Evolutionary conservation across 2,329 filamentous ascomycete species (phyloP), one percentile per base, ranked within the genome.

Genomic region (Beauveria australis): DNA sequence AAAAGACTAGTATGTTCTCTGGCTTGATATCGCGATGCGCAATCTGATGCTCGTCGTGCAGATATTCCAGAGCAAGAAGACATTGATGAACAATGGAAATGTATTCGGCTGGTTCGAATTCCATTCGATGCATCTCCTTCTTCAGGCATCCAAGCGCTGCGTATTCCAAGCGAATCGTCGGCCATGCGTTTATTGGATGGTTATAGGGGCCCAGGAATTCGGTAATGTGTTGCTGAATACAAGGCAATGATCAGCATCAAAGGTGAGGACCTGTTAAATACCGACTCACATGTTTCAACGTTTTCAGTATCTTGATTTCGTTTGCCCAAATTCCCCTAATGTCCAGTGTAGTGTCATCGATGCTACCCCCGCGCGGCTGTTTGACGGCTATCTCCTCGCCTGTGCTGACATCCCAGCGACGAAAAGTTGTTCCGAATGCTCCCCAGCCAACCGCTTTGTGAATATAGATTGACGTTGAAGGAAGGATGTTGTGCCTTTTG

Each of bases 181-280:
- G 48, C 16, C 7, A 19, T 3, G 4, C 8, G 6, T 19, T 4
- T 1, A n/a, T n/a, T 30, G 47, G 3, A 1, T 1, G 12, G 1
- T n/a, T 3, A 2, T 6, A 0, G 3, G 5, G 7, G 12, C 14
- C 26, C 1, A 12, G 3, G 8, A 16, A 30, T 26, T 5, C 0
- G 16, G 24, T 49, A 7, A 49, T 49, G 26, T 49, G 24, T 9
- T 3, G 18, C 22, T n/a, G 8, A 49, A 26, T 18, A 10, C 14
- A 37, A 37, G 14, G 16, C 14, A 30, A 30, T 9, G 7, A 26
- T 49, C 14, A 49, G 47, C 24, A 18, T 37, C 5, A 37, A 16
- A 16, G 5, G 1, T 1, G 14, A 37, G 12, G 14, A 37, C 33
- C 33, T 37, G 33, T 37, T 1, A 0, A 16, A 6, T 37, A 37